Evolutionary conservation across 2,329 filamentous ascomycete genomes (phyloP).

Genomic region (Aspergillus aculeatinus): DNA sequence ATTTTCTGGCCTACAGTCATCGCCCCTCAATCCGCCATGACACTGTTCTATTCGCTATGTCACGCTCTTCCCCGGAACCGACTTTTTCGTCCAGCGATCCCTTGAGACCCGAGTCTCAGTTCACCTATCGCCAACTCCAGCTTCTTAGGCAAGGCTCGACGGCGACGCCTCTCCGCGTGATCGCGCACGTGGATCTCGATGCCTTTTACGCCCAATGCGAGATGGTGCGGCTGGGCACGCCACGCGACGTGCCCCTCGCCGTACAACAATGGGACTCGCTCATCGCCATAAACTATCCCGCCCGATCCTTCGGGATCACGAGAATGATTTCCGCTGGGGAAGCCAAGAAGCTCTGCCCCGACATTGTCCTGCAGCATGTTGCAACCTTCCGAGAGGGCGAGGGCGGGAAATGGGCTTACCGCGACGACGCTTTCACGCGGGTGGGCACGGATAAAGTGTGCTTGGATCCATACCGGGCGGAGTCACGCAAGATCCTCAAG

Average conservation of each 20-base stretch:
- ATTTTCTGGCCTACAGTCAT: neutral
- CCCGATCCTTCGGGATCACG: constrained; percentile 74
- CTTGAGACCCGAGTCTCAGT: constrained; percentile 59
- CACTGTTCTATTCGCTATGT: constrained; percentile 47
- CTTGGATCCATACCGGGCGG: constrained; percentile 82
- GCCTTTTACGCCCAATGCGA: constrained; percentile 98
- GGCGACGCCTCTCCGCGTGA: constrained; percentile 76
- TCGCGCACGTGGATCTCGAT: constrained; percentile 92
- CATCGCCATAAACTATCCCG: constrained; percentile 95
- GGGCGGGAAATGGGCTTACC: constrained; percentile 80
- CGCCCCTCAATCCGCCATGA: constrained; percentile 17
- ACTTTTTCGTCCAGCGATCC: constrained; percentile 48
- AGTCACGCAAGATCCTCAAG: constrained; percentile 79
- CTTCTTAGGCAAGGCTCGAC: constrained; percentile 71
- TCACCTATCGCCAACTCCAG: constrained; percentile 79
- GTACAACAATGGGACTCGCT: constrained; percentile 95
- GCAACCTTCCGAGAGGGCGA: constrained; percentile 93
- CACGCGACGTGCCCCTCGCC: constrained; percentile 76
- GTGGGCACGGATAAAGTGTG: constrained; percentile 92
- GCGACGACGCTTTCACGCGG: constrained; percentile 72
- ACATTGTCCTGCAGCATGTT: constrained; percentile 84
- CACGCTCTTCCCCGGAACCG: constrained; percentile 63
- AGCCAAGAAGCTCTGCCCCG: constrained; percentile 81
- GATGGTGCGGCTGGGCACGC: constrained; percentile 75
- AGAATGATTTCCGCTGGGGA: constrained; percentile 77